These are phyloP conservation scores for Clarireedia homoeocarpa DNA, from an alignment of 2,329 filamentous ascomycete genomes.

Conservation along the genomic window DNA sequence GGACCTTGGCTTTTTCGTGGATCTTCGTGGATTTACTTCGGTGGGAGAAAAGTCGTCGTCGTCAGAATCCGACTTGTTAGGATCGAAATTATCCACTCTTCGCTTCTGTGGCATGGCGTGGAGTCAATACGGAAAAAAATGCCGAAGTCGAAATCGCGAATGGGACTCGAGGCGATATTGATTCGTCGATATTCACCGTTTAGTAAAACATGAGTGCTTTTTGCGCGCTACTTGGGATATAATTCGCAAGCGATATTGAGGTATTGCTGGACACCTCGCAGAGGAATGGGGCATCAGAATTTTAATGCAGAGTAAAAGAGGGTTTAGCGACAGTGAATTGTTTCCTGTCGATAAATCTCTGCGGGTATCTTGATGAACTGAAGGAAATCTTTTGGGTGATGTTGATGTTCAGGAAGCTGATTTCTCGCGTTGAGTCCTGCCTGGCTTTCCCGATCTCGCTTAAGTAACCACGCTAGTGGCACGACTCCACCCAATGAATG, in stretches of 20 bases:
- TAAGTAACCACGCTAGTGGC: neutral
- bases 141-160: neutral
- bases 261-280: neutral
- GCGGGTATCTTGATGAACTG: conserved; percentile 1
- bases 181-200: neutral
- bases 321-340: neutral
- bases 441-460: conserved; percentile 6
- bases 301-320: neutral
- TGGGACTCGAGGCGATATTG: neutral
- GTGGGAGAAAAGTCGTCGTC: conserved; percentile 58
- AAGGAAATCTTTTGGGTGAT: neutral
- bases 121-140: neutral
- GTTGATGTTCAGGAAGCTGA: conserved; percentile 5
- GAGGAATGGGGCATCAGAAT: neutral
- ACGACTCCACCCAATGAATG: neutral
- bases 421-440: conserved; percentile 7
- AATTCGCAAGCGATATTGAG: neutral
- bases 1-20: conserved; percentile 32
- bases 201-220: conserved; percentile 8
- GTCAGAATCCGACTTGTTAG: conserved; percentile 57
- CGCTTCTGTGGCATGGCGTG: conserved; percentile 30
- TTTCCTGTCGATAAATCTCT: neutral
- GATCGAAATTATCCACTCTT: conserved; percentile 56
- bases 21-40: conserved; percentile 39
- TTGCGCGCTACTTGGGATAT: neutral